phyloP scores from a whole-genome alignment of 2,329 filamentous ascomycete species.

The Fusarium globosum region DNA sequence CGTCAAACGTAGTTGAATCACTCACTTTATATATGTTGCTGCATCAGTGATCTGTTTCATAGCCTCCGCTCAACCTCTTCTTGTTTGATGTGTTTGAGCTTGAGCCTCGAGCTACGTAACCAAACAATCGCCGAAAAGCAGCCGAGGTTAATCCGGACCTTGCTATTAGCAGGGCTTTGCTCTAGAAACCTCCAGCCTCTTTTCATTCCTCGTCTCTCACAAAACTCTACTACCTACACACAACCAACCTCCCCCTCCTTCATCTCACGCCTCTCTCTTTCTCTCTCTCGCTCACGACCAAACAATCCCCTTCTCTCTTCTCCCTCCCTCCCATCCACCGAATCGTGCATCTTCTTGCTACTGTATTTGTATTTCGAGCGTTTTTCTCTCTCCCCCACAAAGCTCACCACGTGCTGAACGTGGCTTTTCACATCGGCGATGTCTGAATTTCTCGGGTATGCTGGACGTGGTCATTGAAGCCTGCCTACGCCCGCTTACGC shows the following conservation, averaged over 20 bases:
- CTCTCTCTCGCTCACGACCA: slow-evolving; percentile 14
- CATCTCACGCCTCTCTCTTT: slow-evolving; percentile 26
- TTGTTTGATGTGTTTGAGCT: background rate
- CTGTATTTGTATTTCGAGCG: slow-evolving; percentile 38
- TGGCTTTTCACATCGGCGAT: slow-evolving; percentile 55
- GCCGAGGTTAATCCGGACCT: slow-evolving; percentile 40
- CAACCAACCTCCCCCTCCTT: slow-evolving; percentile 42
- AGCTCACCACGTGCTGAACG: slow-evolving; percentile 57
- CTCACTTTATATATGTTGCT: background rate
- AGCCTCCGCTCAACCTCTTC: background rate
- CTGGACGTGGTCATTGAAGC: slow-evolving; percentile 42
- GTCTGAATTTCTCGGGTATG: slow-evolving; percentile 72
- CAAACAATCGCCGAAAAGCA: slow-evolving; percentile 35
- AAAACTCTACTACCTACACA: slow-evolving; percentile 50
- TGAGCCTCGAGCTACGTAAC: slow-evolving; percentile 1
- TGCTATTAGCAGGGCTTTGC: slow-evolving; percentile 41
- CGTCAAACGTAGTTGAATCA: background rate
- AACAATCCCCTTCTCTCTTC: slow-evolving; percentile 20
- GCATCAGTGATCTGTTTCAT: background rate
- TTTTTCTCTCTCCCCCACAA: slow-evolving; percentile 22
- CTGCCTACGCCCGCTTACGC: slow-evolving; percentile 50
- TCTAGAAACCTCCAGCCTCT: slow-evolving; percentile 45
- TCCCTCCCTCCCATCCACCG: slow-evolving; percentile 10
- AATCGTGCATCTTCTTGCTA: slow-evolving; percentile 33
- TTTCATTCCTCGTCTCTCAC: slow-evolving; percentile 46